Base-by-base conservation (phyloP, 805 yeast species). In the Monosporozyma siamensis region DNA sequence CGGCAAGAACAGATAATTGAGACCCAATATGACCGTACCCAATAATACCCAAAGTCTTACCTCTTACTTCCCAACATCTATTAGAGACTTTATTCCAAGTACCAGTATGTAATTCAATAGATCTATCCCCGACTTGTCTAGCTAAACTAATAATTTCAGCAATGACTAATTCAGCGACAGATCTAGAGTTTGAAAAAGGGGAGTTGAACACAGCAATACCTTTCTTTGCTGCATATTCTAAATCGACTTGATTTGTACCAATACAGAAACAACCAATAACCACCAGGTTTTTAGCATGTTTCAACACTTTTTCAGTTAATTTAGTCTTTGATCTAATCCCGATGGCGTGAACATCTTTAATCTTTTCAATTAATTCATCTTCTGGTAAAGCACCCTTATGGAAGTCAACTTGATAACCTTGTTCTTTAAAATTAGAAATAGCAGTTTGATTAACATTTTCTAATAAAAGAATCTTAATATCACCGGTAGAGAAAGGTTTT, bases 11-110 rank as follows among this genome's bases (percentile, higher is more conserved):
- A 7, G 95, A 84, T 63, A 92, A 79, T 70, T 92, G 98, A 39
- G 97, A 71, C 56, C 98, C 98, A 69, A 92, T 92, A 67, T 92
- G 98, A 56, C 98, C 98, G 60, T 92, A 92, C 54, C 98, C 98
- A 31, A 92, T 74, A 58, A 92, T 92, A 48, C 98, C 98, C 56
- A 92, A 74, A 39, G 98, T 90, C 68, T 92, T 92, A 53, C 98
- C 98, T 71, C 98, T 84, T 54, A 92, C 89, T 70, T 92, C 98
- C 97, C 97, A 92, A 71, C 98, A 92, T 66, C 77, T 88, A 52
- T 86, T 74, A 57, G 84, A 73, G 55, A 90, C 97, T 71, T 92
- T 92, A 73, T 92, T 92, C 98, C 98, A 92, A 48, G 90, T 80
- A 51, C 97, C 97, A 43, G 90, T 77, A 72, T 90, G 98, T 72